phyloP scores from a whole-genome alignment of 108 stramenopile species.

The Cylindrotheca fusiformis region DNA sequence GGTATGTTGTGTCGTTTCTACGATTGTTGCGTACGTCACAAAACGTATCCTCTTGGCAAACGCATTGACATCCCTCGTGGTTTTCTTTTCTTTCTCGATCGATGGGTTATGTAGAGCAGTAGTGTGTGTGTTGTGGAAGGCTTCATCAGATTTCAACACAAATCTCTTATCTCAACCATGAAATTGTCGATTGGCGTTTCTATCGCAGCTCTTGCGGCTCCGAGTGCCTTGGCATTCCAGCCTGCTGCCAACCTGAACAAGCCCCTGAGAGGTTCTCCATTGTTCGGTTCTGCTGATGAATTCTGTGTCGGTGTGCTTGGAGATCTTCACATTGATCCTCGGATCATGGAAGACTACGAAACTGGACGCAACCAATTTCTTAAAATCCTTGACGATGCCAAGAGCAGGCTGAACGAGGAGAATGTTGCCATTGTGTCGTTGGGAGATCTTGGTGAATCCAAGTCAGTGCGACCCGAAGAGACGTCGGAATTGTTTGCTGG shows the following conservation, averaged over 20 bases:
- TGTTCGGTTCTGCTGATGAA: neutral
- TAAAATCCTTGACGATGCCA: slow-evolving; percentile 58
- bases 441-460: slow-evolving; percentile 46
- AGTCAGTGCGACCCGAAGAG: slow-evolving; percentile 12
- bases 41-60: too few species aligned
- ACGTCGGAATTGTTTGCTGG: slow-evolving; percentile 32
- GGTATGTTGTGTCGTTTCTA: too few species aligned
- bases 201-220: neutral
- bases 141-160: too few species aligned
- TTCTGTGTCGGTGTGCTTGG: slow-evolving; percentile 61
- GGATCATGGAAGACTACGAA: slow-evolving; percentile 72
- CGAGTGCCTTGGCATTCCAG: neutral
- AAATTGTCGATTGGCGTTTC: neutral
- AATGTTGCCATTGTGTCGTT: slow-evolving; percentile 46
- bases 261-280: neutral
- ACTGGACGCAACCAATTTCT: slow-evolving; percentile 45
- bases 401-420: slow-evolving; percentile 34
- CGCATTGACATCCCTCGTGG: too few species aligned
- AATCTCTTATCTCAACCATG: too few species aligned
- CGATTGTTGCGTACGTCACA: too few species aligned
- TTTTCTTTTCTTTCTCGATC: too few species aligned
- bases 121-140: too few species aligned
- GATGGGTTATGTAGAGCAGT: too few species aligned
- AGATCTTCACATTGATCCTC: slow-evolving; percentile 84
- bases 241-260: neutral